Percentiles rank a stretch among this genome's conserved stretches.
Conservation (phyloP, 768 basidiomycete species). For the Cystofilobasidium bisporidii region DNA sequence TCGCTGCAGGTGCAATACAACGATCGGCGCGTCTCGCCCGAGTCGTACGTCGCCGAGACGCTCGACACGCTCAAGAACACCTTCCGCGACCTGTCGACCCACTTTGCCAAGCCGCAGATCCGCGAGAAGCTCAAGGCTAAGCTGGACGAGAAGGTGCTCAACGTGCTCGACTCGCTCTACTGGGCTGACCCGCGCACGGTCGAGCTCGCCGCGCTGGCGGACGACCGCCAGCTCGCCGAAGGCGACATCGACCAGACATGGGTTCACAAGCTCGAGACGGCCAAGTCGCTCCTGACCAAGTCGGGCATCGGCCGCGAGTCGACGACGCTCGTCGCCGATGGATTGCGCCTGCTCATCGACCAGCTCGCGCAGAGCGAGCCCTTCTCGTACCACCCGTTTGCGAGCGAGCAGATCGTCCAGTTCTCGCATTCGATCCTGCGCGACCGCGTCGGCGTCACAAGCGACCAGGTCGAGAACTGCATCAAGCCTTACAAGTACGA, state of each 20-base stretch:
- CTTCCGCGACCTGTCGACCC: slow-evolving; percentile 72
- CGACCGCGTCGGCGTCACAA: slow-evolving; percentile 85
- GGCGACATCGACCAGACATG: slow-evolving; percentile 75
- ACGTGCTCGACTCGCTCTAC: slow-evolving; percentile 91
- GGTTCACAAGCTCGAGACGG: slow-evolving; percentile 93
- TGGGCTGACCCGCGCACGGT: slow-evolving; percentile 82
- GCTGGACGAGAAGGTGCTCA: slow-evolving; percentile 94
- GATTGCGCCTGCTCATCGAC: slow-evolving; percentile 77
- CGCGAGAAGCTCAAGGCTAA: slow-evolving; percentile 78
- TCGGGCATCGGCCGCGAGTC: slow-evolving; percentile 90
- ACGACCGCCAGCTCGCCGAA: slow-evolving; percentile 55
- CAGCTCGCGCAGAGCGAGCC: slow-evolving; percentile 81
- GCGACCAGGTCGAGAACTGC: slow-evolving; percentile 98
- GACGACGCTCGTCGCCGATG: slow-evolving; percentile 88
- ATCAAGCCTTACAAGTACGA: slow-evolving; percentile 99
- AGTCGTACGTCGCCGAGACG: slow-evolving; percentile 96
- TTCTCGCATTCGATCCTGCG: slow-evolving; percentile 88
- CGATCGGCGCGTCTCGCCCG: slow-evolving; percentile 83
- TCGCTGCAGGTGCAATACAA: slow-evolving; percentile 47
- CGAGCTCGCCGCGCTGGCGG: slow-evolving; percentile 62
- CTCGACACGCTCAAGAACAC: slow-evolving; percentile 79
- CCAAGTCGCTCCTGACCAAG: slow-evolving; percentile 84
- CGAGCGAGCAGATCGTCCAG: slow-evolving; percentile 78
- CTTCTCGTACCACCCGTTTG: slow-evolving; percentile 78
- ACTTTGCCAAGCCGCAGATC: slow-evolving; percentile 82